Evolutionary conservation across 192 early-diverging fungal species (phyloP), one percentile per base, ranked within the genome.

Genomic region (Gryganskiella cystojenkinii): DNA sequence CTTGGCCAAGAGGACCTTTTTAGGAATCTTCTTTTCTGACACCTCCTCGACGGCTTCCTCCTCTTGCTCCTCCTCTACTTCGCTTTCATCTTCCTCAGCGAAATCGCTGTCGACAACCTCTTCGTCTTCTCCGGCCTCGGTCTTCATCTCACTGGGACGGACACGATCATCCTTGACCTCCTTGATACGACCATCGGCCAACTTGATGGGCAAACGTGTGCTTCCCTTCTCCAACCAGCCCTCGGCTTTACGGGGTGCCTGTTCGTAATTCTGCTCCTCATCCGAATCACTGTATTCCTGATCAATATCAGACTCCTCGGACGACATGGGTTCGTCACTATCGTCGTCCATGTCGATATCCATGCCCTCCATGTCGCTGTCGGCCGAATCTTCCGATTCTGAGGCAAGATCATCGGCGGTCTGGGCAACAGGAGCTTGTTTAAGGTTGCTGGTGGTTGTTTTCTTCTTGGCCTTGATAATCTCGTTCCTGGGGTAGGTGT

Each of bases 231-330:
- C 69, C 20, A 72, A 79, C 89, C 87, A 90, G 34, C 86, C 87
- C 14, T 74, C 71, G n/a, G 82, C 67, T 34, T 70, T 58, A 56
- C 91, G 83, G 11, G 89, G 87, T 51, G 70, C 79, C 47, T 65
- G 71, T 70, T 93, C 91, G 63, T 91, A 92, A 25, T 85, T 80
- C 78, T 89, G 86, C 70, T 94, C 92, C 17, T 87, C 88, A 34
- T 86, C 87, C 11, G 84, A 84, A 28, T 81, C 80, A 30, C 46
- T 46, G 22, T 74, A 76, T 31, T 80, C 85, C 11, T 81, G 82
- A 11, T 83, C 88, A 33, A 79, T 79, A 24, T 83, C 80, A 9
- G 81, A 81, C 28, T 86, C 85, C 20, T 89, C 86, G 2, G 82
- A 80, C 0, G 70, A 65, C 19, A 81, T 69, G n/a, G 84, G 67